Evolutionary conservation across 768 basidiomycete species (phyloP).

Genomic region (Suillus brevipes): DNA sequence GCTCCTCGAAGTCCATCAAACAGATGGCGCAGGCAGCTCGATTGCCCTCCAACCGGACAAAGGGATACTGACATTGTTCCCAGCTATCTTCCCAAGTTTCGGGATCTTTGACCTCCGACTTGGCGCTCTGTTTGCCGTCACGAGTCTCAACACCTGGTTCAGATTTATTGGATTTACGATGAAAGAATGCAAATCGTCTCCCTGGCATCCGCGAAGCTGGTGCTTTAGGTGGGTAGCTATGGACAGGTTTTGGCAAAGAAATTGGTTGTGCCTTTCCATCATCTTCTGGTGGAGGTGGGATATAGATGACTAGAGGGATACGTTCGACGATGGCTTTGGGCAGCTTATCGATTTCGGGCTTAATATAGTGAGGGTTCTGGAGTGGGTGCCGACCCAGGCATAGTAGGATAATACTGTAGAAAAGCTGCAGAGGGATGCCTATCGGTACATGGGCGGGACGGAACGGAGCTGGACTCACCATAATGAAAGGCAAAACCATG

Average conservation of each 20-base stretch:
- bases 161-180: conserved; percentile 25
- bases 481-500: conserved; percentile 74
- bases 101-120: conserved; percentile 28
- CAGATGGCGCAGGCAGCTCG: conserved; percentile 85
- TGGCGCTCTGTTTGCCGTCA: conserved; percentile 16
- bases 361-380: conserved; percentile 70
- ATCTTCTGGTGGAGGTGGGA: conserved; percentile 70
- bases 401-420: conserved; percentile 77
- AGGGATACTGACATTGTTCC: conserved; percentile 77
- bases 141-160: conserved; percentile 17
- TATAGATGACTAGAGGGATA: conserved; percentile 84
- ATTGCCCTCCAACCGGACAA: conserved; percentile 79
- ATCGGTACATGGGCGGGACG: conserved; percentile 10
- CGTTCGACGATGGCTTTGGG: conserved; percentile 69
- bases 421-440: conserved; percentile 44
- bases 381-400: conserved; percentile 80
- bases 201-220: conserved; percentile 33
- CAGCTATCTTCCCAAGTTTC: conserved; percentile 76
- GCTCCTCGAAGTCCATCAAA: conserved; percentile 82
- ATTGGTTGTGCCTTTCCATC: conserved; percentile 32
- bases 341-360: conserved; percentile 77
- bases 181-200: conserved; percentile 57
- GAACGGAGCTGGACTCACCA: conserved; percentile 49
- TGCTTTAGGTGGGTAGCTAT: conserved; percentile 63
- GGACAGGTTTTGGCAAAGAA: conserved; percentile 47